Base-by-base conservation (phyloP, 208 protist genomes). In the Phytomonas sp. region DNA sequence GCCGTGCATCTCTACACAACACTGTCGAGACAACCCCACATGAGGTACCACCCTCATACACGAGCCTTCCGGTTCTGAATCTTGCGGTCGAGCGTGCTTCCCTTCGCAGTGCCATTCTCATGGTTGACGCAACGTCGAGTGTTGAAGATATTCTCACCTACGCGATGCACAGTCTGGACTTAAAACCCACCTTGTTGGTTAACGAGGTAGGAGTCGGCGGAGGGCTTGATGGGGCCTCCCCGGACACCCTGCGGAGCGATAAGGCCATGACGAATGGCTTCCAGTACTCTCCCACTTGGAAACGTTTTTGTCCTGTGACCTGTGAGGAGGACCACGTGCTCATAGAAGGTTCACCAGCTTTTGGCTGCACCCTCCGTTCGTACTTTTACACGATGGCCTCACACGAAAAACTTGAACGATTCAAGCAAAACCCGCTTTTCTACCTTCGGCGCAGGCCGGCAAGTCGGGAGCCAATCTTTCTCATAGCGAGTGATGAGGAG, bases 281-380 rank as follows among this genome's bases (percentile, higher is more conserved):
- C 11, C 37, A 72, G 5, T 67, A 68, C 26, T 93, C 77, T 0
- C 71, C 70, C 15, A 59, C 76, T 26, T 97, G 88, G 88, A 89
- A 90, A 71, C 80, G 77, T 20, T 92, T 80, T 75, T 97, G 92
- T 70, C 92, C 92, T 1, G 92, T 97, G 2, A 93, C 89, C 8
- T 86, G 82, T 60, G 34, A 66, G 5, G 80, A 93, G 53, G 80
- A 85, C 64, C 71, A 74, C 23, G 81, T 95, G 36, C 73, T 97
- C 11, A 62, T 95, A 2, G 92, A 95, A 60, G 92, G 92, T 20
- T 76, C 78, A 4, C 63, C 80, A 37, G 80, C 72, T 70, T 94
- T 87, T 68, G 70, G 75, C 30, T 91, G 81, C 64, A 72, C 83
- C 43, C 95, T 82, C 76, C 80, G 87, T 5, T 78, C 80, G 59